Conservation (phyloP, 148 eudicot genomes). For the Rhododendron henanense region DNA sequence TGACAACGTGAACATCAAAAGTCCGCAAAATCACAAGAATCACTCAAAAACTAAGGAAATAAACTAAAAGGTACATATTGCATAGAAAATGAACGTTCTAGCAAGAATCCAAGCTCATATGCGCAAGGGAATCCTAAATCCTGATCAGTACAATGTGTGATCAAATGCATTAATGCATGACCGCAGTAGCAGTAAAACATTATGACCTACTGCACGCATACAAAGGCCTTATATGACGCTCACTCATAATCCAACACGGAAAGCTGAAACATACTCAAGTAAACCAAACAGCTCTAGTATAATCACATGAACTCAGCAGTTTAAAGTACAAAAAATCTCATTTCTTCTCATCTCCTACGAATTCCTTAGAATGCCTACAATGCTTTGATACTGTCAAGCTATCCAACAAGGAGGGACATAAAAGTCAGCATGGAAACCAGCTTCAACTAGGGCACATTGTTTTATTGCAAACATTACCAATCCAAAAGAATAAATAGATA, state of each 20-base stretch:
- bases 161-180: neutral
- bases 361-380: neutral
- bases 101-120: neutral
- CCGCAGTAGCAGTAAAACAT: too few relatives aligned
- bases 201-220: neutral
- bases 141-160: neutral
- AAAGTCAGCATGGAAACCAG: neutral
- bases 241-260: neutral
- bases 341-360: neutral
- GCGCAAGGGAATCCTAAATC: neutral
- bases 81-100: neutral
- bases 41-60: neutral
- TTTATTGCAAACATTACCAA: neutral
- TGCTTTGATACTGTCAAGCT: neutral
- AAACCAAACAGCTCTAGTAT: neutral
- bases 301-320: neutral
- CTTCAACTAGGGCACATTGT: neutral
- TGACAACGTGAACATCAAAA: neutral
- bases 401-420: neutral
- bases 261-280: neutral
- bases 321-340: neutral
- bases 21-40: neutral
- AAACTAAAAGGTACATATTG: neutral
- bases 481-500: neutral
- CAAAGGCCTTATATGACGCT: neutral